A percentile compares a stretch with the other conserved stretches of the same genome.
phyloP scores from a whole-genome alignment of 2,329 filamentous ascomycete species.

The Knoxdaviesia capensis region DNA sequence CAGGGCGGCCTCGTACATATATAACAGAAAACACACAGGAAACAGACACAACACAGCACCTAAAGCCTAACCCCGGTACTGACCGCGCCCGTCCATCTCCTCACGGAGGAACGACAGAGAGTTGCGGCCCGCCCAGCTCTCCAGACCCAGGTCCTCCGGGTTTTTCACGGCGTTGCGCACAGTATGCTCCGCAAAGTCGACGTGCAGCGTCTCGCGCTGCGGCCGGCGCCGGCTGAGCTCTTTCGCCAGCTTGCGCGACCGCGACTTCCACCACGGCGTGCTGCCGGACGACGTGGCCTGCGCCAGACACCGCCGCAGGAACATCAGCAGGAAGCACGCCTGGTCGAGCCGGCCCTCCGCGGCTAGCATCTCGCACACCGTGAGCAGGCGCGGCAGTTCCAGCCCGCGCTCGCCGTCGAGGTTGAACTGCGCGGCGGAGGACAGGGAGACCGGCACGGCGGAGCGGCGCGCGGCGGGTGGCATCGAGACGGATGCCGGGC shows the following conservation, averaged over 20 bases:
- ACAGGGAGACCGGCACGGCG: background rate
- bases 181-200: conserved; percentile 3
- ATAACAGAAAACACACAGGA: no score
- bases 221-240: conserved; percentile 3
- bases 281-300: background rate
- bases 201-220: conserved; percentile 3
- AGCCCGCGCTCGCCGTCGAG: conserved; percentile 3
- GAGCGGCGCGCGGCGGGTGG: background rate
- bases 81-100: background rate
- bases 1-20: no score
- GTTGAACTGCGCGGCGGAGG: background rate
- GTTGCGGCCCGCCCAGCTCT: background rate
- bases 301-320: conserved; percentile 1
- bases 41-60: no score
- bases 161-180: conserved; percentile 1
- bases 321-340: conserved; percentile 5
- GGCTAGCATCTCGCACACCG: conserved; percentile 6
- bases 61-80: no score
- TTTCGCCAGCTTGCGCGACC: conserved; percentile 3
- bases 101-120: conserved; percentile 1
- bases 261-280: conserved; percentile 3
- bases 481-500: background rate
- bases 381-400: conserved; percentile 5
- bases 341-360: conserved; percentile 5
- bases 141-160: background rate